Base-by-base conservation (phyloP, 108 stramenopile genomes). In the Asterionellopsis glacialis region DNA sequence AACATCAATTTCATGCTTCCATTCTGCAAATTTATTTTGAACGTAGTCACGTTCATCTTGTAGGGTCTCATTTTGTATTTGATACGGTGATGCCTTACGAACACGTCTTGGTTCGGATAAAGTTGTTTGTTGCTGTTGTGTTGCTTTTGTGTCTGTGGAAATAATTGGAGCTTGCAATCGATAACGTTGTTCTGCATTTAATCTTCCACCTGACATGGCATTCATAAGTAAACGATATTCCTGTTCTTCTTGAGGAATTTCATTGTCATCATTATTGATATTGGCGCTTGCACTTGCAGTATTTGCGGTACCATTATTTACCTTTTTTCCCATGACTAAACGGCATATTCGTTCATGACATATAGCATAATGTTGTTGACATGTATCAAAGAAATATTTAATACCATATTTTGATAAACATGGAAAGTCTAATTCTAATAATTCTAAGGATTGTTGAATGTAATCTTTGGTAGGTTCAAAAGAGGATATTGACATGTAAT, bases 291-390 rank as follows among this genome's bases (percentile, higher is more conserved):
- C 9, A 33, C n/a, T n/a, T n/a, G 33, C 33, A 33, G 7, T 21
- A 4, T 47, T 47, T 47, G 45, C 18, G n/a, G n/a, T n/a, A n/a
- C n/a, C n/a, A 4, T 9, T n/a, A n/a, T n/a, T n/a, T n/a, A n/a
- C n/a, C n/a, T n/a, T 9, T 16, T 21, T 16, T 47, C n/a, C 18
- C 45, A 47, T 47, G 16, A 47, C 18, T 47, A 21, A 16, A 16
- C 9, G 2, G 9, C 45, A 47, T 47, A 47, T 47, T 6, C 19
- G 16, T 4, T 47, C 45, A 47, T 47, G 45, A 21, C 45, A 55
- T 16, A 74, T 43, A 0, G 79, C 55, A 53, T 74, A 80, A 41
- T 67, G 73, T 21, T 38, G 23, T 9, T 74, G 55, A 22, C 47
- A 13, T 40, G 39, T 11, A 9, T 15, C 4, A 15, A 69, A 27